phyloP scores from a whole-genome alignment of 1,139 yeast species.

The Geotrichum phurueaensis region DNA sequence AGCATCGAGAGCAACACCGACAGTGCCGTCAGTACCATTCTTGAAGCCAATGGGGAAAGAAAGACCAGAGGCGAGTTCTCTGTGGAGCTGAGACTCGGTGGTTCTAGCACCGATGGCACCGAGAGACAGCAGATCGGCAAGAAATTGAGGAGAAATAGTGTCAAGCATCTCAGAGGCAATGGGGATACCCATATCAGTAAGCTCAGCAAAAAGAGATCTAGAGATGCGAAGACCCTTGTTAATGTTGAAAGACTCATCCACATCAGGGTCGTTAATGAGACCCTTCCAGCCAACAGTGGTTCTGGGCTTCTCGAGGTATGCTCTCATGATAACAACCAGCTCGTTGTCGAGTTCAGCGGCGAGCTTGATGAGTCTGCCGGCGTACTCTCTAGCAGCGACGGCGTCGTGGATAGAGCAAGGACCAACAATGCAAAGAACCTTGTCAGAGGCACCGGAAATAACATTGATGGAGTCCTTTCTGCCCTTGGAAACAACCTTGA shows the following conservation, averaged over 20 bases:
- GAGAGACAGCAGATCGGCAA: constrained; percentile 80
- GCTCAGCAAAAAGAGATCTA: constrained; percentile 75
- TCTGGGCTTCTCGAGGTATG: constrained; percentile 95
- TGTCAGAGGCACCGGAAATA: constrained; percentile 69
- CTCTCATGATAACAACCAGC: constrained; percentile 88
- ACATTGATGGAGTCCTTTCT: constrained; percentile 72
- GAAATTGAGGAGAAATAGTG: constrained; percentile 91
- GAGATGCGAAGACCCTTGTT: constrained; percentile 90
- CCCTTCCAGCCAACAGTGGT: constrained; percentile 99
- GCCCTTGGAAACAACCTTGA: constrained; percentile 61
- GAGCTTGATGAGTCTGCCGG: constrained; percentile 54
- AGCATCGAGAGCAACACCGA: constrained; percentile 91
- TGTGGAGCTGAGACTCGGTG: constrained; percentile 92
- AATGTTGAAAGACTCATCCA: constrained; percentile 88
- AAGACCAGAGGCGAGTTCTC: constrained; percentile 91
- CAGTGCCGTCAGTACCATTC: constrained; percentile 92
- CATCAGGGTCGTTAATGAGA: constrained; percentile 92
- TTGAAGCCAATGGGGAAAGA: constrained; percentile 97
- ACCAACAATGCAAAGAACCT: constrained; percentile 79
- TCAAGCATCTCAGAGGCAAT: constrained; percentile 98
- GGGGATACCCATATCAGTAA: constrained; percentile 69
- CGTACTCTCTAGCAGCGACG: constrained; percentile 84
- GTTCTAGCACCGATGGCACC: constrained; percentile 99
- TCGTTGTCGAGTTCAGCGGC: constrained; percentile 65
- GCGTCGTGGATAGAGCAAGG: constrained; percentile 98